Conservation (phyloP, 2,329 filamentous ascomycete species). For the Pseudogymnoascus sp. region DNA sequence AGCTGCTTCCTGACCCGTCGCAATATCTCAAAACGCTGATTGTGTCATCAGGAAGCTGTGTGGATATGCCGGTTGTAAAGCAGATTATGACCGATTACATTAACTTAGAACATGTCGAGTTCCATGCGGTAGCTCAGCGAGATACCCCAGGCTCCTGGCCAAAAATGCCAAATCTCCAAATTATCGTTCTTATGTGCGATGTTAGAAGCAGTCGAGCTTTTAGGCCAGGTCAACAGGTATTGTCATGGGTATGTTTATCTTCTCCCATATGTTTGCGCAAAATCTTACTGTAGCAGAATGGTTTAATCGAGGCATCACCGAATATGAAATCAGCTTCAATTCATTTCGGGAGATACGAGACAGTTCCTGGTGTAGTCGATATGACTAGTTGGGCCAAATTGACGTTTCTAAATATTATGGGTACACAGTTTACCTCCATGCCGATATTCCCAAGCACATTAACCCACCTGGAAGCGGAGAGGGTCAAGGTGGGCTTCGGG, state of each 20-base stretch:
- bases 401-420: background rate
- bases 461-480: background rate
- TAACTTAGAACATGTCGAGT: background rate
- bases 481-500: background rate
- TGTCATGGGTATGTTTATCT: background rate
- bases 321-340: background rate
- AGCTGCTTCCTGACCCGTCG: background rate
- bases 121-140: background rate
- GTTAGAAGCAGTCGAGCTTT: background rate
- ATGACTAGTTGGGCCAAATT: background rate
- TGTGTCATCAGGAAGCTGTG: background rate
- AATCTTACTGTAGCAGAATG: background rate
- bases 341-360: background rate
- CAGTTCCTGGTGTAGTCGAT: background rate
- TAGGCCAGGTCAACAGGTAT: background rate
- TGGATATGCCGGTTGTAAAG: background rate
- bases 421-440: background rate
- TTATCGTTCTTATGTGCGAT: background rate
- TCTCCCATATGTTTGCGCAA: background rate
- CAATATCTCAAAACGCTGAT: background rate
- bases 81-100: background rate
- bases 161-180: slow-evolving; percentile 1
- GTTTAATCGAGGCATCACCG: background rate
- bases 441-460: background rate
- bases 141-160: background rate